phyloP scores from a whole-genome alignment of 768 basidiomycete species.

The Boletus pseudopeckii region DNA sequence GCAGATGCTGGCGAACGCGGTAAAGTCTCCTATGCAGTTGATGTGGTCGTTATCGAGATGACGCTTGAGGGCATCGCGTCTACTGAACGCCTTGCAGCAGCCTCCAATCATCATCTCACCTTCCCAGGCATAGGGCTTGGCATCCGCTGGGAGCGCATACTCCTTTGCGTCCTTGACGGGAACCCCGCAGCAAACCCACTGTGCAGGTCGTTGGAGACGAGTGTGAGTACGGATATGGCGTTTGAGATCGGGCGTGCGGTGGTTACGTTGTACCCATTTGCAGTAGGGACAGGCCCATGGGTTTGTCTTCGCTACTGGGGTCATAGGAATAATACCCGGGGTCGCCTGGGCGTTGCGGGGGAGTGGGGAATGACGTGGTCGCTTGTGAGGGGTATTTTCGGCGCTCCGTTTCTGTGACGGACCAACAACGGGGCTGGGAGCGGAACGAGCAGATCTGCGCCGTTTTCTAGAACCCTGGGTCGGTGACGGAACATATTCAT shows the following conservation, averaged over 20 bases:
- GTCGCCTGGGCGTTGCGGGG: slow-evolving; percentile 47
- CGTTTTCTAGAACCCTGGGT: slow-evolving; percentile 34
- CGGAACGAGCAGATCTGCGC: slow-evolving; percentile 16
- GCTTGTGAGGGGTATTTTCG: slow-evolving; percentile 18
- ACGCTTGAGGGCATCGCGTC: slow-evolving; percentile 40
- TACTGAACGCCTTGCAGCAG: slow-evolving; percentile 37
- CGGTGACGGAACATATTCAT: slow-evolving; percentile 45
- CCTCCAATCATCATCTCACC: slow-evolving; percentile 35
- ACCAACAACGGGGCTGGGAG: neutral
- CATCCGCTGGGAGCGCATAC: slow-evolving; percentile 20
- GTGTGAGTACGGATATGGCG: slow-evolving; percentile 57
- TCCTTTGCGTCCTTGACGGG: slow-evolving; percentile 23
- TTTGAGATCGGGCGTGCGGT: slow-evolving; percentile 55
- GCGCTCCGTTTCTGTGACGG: slow-evolving; percentile 6
- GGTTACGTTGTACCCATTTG: slow-evolving; percentile 45
- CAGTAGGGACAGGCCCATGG: slow-evolving; percentile 47
- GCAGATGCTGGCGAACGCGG: slow-evolving; percentile 24
- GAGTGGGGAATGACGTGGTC: slow-evolving; percentile 33
- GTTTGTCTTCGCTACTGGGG: slow-evolving; percentile 27
- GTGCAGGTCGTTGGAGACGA: slow-evolving; percentile 33
- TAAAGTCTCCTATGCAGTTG: slow-evolving; percentile 32
- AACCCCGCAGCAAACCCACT: slow-evolving; percentile 39
- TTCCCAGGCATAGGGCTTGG: slow-evolving; percentile 26
- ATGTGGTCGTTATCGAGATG: slow-evolving; percentile 38
- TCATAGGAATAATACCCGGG: slow-evolving; percentile 15